Evolutionary conservation across 805 yeast species (phyloP).

Genomic region (Metschnikowia lunata): DNA sequence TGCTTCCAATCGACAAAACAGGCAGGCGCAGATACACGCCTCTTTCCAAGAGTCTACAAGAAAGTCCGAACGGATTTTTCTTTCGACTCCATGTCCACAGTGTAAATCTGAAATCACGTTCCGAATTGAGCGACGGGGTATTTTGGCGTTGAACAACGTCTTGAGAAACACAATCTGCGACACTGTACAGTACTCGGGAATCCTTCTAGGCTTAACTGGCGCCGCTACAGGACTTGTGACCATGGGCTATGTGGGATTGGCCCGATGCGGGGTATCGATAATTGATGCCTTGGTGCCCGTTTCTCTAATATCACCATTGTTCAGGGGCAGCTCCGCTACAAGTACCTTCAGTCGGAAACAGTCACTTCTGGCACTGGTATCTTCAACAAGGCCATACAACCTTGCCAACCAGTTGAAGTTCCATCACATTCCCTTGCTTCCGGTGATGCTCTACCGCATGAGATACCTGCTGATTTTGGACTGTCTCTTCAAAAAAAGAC

Average conservation of each 20-base stretch:
- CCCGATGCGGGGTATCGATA: slow-evolving; percentile 35
- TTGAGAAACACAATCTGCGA: slow-evolving; percentile 17
- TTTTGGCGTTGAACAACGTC: slow-evolving; percentile 20
- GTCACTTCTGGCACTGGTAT: slow-evolving; percentile 1
- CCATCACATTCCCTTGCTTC: slow-evolving; percentile 36
- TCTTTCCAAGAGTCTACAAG: no score
- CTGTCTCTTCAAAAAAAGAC: slow-evolving; percentile 21
- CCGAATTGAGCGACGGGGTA: slow-evolving; percentile 25
- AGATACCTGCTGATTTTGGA: slow-evolving; percentile 28
- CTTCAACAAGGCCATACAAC: neutral
- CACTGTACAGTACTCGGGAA: slow-evolving; percentile 27
- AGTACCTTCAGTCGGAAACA: neutral
- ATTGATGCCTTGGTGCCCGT: slow-evolving; percentile 35
- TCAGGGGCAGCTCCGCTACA: slow-evolving; percentile 10
- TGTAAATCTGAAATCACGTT: slow-evolving; percentile 35
- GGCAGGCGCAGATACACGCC: neutral
- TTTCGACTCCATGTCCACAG: slow-evolving; percentile 37
- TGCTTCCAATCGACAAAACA: no score
- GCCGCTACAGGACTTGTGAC: slow-evolving; percentile 39
- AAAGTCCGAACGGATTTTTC: neutral
- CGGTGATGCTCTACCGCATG: slow-evolving; percentile 36
- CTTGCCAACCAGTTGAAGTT: slow-evolving; percentile 32
- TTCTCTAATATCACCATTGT: slow-evolving; percentile 26
- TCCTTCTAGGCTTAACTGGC: slow-evolving; percentile 34
- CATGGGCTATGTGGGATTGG: slow-evolving; percentile 36